Conservation (phyloP, 176 grass and related monocot species). For the Cenchrus fungigraminus region DNA sequence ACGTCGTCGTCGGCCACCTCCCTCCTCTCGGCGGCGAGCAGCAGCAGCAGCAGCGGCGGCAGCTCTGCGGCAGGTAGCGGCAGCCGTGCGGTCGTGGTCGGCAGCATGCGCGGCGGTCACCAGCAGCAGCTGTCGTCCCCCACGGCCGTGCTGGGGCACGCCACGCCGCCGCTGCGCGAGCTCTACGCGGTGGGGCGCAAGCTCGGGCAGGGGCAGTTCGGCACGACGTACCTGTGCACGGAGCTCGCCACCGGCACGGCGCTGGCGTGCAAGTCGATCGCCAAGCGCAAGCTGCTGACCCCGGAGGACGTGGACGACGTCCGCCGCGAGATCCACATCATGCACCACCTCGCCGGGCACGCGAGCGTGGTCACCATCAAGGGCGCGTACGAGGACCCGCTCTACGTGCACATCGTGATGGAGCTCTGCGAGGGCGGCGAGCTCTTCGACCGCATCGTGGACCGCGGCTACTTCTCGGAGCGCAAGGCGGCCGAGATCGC, state of each 20-base stretch:
- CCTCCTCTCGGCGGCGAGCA: not conserved
- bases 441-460: slow-evolving; percentile 73
- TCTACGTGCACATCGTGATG: slow-evolving; percentile 72
- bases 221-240: slow-evolving; percentile 76
- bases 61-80: not conserved
- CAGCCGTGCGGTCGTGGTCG: no score
- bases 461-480: slow-evolving; percentile 73
- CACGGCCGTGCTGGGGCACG: slow-evolving; percentile 56
- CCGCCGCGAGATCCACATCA: slow-evolving; percentile 79
- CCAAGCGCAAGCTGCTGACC: slow-evolving; percentile 67
- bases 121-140: slow-evolving; percentile 38
- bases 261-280: slow-evolving; percentile 74
- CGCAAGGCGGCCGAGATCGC: slow-evolving; percentile 64
- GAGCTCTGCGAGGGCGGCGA: slow-evolving; percentile 78
- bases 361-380: slow-evolving; percentile 68
- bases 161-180: slow-evolving; percentile 56
- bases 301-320: slow-evolving; percentile 76
- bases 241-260: slow-evolving; percentile 38
- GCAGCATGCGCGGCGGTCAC: slow-evolving; percentile 26
- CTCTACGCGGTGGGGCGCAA: slow-evolving; percentile 66
- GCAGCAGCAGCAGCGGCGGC: not conserved
- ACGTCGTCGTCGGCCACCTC: not conserved
- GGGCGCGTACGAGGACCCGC: slow-evolving; percentile 74
- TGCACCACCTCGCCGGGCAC: slow-evolving; percentile 73
- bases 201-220: slow-evolving; percentile 83